Evolutionary conservation across 352 stramenopile species (phyloP), one percentile per base, ranked within the genome.

Genomic region (Pilasporangium apinafurcum): DNA sequence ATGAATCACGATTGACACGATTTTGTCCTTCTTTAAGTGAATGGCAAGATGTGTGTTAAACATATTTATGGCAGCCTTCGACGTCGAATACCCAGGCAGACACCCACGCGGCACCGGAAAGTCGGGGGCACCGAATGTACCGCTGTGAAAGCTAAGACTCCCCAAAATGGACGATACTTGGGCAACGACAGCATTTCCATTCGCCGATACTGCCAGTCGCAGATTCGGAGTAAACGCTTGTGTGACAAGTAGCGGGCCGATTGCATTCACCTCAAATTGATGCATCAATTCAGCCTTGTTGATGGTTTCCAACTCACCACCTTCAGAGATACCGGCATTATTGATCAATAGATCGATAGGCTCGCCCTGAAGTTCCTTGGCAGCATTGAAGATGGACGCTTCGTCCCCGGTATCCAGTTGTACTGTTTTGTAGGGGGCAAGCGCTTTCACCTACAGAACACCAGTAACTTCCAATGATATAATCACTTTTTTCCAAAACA

Each of bases 41-140:
- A 42, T 21, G 12, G 62, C 47, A 1, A 74, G 40, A 2, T 22
- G 46, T 20, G 39, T 48, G 25, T 24, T 56, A 31, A 64, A n/a
- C 44, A 61, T 72, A 46, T 83, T 77, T 24, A 78, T 45, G 8
- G 55, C 68, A 2, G 56, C 40, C 45, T 81, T 81, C 14, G 57
- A 74, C 37, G 66, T 47, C 16, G 56, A 45, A 45, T 83, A 79
- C 2, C 48, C 68, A 27, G 71, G 68, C 12, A 51, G 33, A 14
- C 62, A 48, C 17, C 56, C 56, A n/a, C n/a, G n/a, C n/a, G n/a
- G n/a, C n/a, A n/a, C n/a, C n/a, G n/a, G n/a, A n/a, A n/a, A n/a
- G n/a, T n/a, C n/a, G n/a, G n/a, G n/a, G n/a, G n/a, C n/a, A 34
- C 33, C 27, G 33, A 29, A 17, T 18, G 37, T 53, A n/a, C n/a